Base-by-base conservation (phyloP, 225 moss, liverwort and hornwort species). In the Antitrichia curtipendula region DNA sequence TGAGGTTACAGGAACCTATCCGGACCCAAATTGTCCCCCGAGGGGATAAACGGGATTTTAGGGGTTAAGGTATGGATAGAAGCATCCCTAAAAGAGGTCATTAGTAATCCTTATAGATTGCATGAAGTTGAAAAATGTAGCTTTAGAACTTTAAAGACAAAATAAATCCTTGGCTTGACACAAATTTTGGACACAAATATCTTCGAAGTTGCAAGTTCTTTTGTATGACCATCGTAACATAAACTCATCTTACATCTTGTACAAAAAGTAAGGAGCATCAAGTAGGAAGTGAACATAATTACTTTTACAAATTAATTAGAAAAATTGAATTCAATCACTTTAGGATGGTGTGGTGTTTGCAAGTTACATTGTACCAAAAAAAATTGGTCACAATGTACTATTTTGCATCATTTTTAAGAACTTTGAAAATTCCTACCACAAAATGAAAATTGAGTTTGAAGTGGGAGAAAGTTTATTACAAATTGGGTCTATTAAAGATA, bases 181-280 rank as follows among this genome's bases (percentile, higher is more conserved):
- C 1, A 16, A 70, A 16, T 5, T 41, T 9, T 40, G 14, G 8
- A 41, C 3, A 8, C 1, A 41, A 25, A 40, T 41, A 8, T 41
- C 14, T 69, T 69, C 14, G 25, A 40, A 7, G 2, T 14, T 41
- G 5, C 69, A 40, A 15, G 24, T 24, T 40, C n/a, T 41, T 41
- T 5, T 40, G 40, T 24, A 4, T 24, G 6, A 4, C 4, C 4
- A 24, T 69, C 0, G 0, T 7, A 24, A 40, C 0, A 69, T 69
- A 8, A 69, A 8, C 3, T 38, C 2, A 13, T 69, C 24, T 14
- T 13, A 71, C 3, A 43, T 43, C 27, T 43, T 16, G 27, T 17
- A 27, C 4, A 16, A 70, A 25, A 41, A 5, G 3, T 1, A 41
- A 6, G 2, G 2, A 71, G 2, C 16, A 43, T 43, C 6, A 16